Base-by-base conservation (phyloP, 2,329 filamentous ascomycete species). In the Sarocladiaceae sp. region DNA sequence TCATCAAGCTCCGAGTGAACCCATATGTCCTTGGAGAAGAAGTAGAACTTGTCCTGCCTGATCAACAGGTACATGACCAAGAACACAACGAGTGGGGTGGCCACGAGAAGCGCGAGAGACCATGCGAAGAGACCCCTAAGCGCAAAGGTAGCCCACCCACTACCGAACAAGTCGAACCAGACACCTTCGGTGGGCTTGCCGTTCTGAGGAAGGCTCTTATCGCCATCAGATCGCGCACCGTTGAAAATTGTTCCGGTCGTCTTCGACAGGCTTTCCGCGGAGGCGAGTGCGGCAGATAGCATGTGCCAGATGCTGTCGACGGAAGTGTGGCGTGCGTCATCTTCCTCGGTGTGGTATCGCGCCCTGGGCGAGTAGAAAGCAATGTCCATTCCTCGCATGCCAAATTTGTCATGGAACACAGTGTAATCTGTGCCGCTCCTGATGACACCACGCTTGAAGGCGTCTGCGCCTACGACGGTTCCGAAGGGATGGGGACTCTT, bases 151-250 rank as follows among this genome's bases (percentile, higher is more conserved):
- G 87, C 88, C 66, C 97, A 91, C 1, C 77, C 77, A 52, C 77
- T 80, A 39, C 93, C 94, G 58, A 96, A 93, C 7, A 97, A 70
- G 64, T 97, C 94, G 63, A 97, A 97, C 90, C 92, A 99, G 13
- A 97, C 90, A 26, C 85, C 89, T 54, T 82, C 75, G 15, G 79
- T 83, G 4, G 84, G 83, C 31, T 72, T 75, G 10, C 88, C 87
- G 55, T 85, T 87, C 56, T 81, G 76, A 2, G 87, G 80, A 60
- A 84, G 84, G 52, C 78, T 80, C 49, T 75, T 73, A 52, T 78
- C 74, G 6, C 76, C 71, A 51, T 83, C 80, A 10, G 73, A 69
- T 35, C 79, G 68, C 15, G 74, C 69, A 4, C 85, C 82, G 49
- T 80, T 79, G 61, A 95, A 96, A 2, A 74, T 76, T 42, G 79